These are phyloP conservation scores for Pestalotiopsis fici DNA, from an alignment of 2,329 filamentous ascomycete genomes.

Conservation along the genomic window DNA sequence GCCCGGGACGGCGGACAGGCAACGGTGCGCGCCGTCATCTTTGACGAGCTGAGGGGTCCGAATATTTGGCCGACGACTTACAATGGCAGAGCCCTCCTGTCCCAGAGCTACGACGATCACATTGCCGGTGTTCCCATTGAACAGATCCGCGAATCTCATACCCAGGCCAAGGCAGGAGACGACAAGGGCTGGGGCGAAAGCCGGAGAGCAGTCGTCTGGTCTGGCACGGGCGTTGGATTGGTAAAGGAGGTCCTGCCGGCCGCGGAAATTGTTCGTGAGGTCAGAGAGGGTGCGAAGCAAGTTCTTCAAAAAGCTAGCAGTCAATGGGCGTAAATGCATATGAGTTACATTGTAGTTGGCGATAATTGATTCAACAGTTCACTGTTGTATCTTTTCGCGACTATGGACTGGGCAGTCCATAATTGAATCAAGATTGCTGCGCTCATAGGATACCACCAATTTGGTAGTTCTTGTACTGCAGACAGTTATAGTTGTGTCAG, in stretches of 20 bases:
- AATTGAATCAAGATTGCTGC: too few species aligned
- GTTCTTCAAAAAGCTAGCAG: background rate
- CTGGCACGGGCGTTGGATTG: background rate
- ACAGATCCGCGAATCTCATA: background rate
- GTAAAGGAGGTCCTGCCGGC: background rate
- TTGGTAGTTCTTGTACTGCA: too few species aligned
- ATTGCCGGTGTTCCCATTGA: background rate
- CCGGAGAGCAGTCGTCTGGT: background rate
- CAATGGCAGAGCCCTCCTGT: background rate
- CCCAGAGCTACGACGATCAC: constrained; percentile 1
- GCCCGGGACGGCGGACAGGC: constrained; percentile 29
- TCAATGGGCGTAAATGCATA: background rate
- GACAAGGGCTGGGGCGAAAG: background rate
- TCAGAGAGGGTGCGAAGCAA: background rate
- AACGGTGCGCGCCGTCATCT: background rate
- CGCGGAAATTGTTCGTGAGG: background rate
- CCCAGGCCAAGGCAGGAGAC: background rate
- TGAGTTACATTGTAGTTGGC: accelerated
- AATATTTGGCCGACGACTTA: background rate
- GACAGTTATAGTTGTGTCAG: too few species aligned
- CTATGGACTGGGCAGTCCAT: too few species aligned
- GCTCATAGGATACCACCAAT: too few species aligned
- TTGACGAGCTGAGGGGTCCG: background rate
- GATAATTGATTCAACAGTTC: background rate
- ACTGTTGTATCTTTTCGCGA: too few species aligned